Conservation (phyloP, 1,284 basidiomycete genomes). For the Ustilago loliicola region DNA sequence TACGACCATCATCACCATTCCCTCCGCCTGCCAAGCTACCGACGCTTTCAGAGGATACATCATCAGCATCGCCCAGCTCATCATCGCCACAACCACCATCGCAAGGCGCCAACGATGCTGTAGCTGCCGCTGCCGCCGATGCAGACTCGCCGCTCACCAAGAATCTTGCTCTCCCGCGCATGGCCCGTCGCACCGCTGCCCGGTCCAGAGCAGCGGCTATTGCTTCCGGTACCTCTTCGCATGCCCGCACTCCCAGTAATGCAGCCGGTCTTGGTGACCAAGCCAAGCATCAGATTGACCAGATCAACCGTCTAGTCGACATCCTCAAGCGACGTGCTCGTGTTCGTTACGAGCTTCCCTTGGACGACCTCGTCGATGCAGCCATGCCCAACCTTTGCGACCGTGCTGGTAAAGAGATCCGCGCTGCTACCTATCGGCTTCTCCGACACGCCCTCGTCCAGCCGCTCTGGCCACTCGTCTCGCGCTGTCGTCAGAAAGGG, state of each 20-base stretch:
- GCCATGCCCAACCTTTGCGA: slow-evolving; percentile 84
- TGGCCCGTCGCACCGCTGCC: slow-evolving; percentile 41
- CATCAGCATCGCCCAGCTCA: slow-evolving; percentile 13
- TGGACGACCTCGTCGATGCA: slow-evolving; percentile 79
- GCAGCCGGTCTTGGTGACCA: slow-evolving; percentile 53
- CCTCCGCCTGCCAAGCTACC: slow-evolving; percentile 37
- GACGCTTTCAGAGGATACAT: slow-evolving; percentile 24
- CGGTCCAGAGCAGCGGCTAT: slow-evolving; percentile 49
- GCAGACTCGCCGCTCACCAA: slow-evolving; percentile 35
- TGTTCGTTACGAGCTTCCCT: slow-evolving; percentile 81
- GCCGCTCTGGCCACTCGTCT: slow-evolving; percentile 70
- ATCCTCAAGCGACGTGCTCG: slow-evolving; percentile 82
- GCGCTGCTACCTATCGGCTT: slow-evolving; percentile 88
- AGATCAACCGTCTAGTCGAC: slow-evolving; percentile 77
- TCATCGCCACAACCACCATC: slow-evolving; percentile 12
- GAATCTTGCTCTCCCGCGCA: slow-evolving; percentile 32
- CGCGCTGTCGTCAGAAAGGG: slow-evolving; percentile 77
- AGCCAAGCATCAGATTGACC: slow-evolving; percentile 49
- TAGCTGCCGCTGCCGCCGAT: slow-evolving; percentile 6
- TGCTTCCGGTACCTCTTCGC: slow-evolving; percentile 35
- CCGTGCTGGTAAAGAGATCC: slow-evolving; percentile 78
- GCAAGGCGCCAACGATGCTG: neutral
- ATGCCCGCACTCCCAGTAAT: slow-evolving; percentile 57
- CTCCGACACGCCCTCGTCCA: slow-evolving; percentile 83
- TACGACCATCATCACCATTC: slow-evolving; percentile 34